These are phyloP conservation scores for Haematococcus lacustris DNA, from an alignment of 139 green algal genomes.

Conservation along the genomic window DNA sequence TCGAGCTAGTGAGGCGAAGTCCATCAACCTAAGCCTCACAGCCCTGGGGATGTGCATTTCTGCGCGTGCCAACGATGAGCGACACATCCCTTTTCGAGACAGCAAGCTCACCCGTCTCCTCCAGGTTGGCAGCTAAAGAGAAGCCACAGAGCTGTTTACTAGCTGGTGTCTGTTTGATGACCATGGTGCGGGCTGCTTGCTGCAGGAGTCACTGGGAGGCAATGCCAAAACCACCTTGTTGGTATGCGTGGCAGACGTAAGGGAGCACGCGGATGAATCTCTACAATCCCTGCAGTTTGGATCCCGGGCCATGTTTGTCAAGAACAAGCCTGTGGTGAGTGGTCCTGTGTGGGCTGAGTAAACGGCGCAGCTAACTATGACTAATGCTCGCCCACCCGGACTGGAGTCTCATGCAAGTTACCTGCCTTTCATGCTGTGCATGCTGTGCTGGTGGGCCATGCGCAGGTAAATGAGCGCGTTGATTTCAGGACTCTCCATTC, in stretches of 20 bases:
- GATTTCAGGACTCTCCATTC: constrained; percentile 31
- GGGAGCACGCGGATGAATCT: constrained; percentile 69
- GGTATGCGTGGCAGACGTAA: constrained; percentile 44
- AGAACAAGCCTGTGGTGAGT: constrained; percentile 63
- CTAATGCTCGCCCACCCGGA: no score
- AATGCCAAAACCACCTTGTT: constrained; percentile 85
- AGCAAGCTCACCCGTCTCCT: no score
- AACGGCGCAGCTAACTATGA: no score
- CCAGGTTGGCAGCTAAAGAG: no score
- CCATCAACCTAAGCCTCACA: constrained; percentile 73
- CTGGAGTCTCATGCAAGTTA: no score
- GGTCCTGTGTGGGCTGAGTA: no score
- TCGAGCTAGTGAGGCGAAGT: constrained; percentile 57
- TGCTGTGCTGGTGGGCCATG: no score
- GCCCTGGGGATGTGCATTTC: constrained; percentile 64
- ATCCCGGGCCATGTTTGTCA: constrained; percentile 65
- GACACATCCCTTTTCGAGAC: constrained; percentile 69
- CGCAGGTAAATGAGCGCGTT: constrained; percentile 36
- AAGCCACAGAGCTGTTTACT: no score
- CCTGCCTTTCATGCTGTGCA: no score
- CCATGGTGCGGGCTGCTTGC: no score
- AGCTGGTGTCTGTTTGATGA: no score
- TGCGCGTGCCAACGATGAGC: constrained; percentile 20
- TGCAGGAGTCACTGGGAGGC: constrained; percentile 72
- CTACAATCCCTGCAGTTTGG: constrained; percentile 75